Evolutionary conservation across 305 asterid species (phyloP), one percentile per base, ranked within the genome.

Genomic region (Solanum hybrid): DNA sequence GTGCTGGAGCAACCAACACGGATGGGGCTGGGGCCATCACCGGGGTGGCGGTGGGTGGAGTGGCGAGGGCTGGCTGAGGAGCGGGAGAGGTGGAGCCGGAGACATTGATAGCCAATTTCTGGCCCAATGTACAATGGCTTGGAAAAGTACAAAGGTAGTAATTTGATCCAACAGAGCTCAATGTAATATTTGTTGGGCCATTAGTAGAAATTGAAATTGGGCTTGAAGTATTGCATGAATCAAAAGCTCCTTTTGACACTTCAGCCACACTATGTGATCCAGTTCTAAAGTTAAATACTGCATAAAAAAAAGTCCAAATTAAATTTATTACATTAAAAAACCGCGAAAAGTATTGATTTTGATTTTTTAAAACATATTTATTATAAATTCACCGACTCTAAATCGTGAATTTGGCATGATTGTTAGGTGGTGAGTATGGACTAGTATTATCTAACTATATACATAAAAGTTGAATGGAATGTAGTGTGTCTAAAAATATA

Each of bases 71-170:
- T 3, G 92, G 92, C 40, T 87, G 89, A 27, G 94, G 94, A n/a
- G 94, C 73, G 17, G 96, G 91, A 40, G 92, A 88, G 17, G 87
- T 2, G 35, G 93, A 78, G 87, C 93, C 73, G 13, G 92, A 90
- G 91, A 95, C 97, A 27, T 93, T 93, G 38, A 95, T 92, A 12
- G 97, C 92, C 90, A 95, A 36, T 88, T 91, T 94, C 92, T 91
- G 93, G 17, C 96, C 98, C 0, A 85, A n/a, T 22, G 13, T 5
- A 88, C 98, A 94, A 87, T 95, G 97, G 1, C 86, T 6, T 7
- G 89, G 1, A 35, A 93, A 1, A 14, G 95, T 91, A 90, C 98
- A 95, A 35, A 94, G 88, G 86, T 89, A 95, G 84, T 90, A 91
- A 91, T 94, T 93, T 45, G 93, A 93, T 4, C 95, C 95, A 11